Percentiles rank a stretch among this genome's conserved stretches.
These are phyloP conservation scores for Plasmodium inui DNA, from an alignment of 169 alveolate species.

Conservation along the genomic window DNA sequence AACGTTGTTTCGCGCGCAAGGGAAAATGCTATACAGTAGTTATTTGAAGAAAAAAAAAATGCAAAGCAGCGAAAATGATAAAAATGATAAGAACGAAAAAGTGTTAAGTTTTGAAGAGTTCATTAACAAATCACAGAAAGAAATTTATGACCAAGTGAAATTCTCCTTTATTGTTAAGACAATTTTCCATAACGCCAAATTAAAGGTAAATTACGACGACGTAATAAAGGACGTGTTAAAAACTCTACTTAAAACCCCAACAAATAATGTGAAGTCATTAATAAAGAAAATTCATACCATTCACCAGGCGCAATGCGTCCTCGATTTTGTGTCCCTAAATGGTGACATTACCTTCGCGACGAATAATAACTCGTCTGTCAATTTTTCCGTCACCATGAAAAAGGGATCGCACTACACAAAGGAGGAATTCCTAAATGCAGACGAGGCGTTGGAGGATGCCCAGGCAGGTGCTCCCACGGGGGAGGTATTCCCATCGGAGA, in stretches of 20 bases:
- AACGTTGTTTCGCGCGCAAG: slow-evolving; percentile 74
- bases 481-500: background rate
- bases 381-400: slow-evolving; percentile 64
- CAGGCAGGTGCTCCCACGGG: background rate
- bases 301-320: slow-evolving; percentile 68
- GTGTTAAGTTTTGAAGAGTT: slow-evolving; percentile 53
- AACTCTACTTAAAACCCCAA: slow-evolving; percentile 66
- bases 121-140: slow-evolving; percentile 55
- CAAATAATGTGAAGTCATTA: slow-evolving; percentile 41
- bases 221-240: slow-evolving; percentile 61
- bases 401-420: slow-evolving; percentile 60
- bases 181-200: slow-evolving; percentile 51
- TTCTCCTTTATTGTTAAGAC: slow-evolving; percentile 71
- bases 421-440: slow-evolving; percentile 50
- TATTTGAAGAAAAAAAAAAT: slow-evolving; percentile 44
- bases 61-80: slow-evolving; percentile 16
- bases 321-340: slow-evolving; percentile 72
- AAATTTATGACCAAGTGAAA: slow-evolving; percentile 68
- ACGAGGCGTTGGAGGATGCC: background rate
- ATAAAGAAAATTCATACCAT: slow-evolving; percentile 53
- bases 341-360: slow-evolving; percentile 23
- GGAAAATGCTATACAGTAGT: slow-evolving; percentile 39
- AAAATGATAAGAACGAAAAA: slow-evolving; percentile 16
- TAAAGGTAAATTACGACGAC: slow-evolving; percentile 64
- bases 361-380: slow-evolving; percentile 34